Percentiles rank a stretch among this genome's conserved stretches.
Evolutionary conservation across 2,329 filamentous ascomycete species (phyloP).

Genomic region (Diaporthe helianthi): DNA sequence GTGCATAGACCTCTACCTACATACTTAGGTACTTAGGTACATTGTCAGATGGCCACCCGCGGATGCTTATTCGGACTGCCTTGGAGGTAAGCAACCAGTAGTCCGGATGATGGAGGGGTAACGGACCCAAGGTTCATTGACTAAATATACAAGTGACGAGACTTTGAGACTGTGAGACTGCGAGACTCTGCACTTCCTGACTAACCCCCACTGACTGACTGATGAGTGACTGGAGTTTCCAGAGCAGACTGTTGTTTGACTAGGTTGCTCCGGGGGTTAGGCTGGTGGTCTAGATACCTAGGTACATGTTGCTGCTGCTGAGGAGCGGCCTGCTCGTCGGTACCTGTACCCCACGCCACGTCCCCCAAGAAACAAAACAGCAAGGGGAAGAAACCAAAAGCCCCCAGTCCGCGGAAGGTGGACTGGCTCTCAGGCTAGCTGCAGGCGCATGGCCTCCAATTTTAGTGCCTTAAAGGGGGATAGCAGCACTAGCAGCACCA

Average conservation of each 20-base stretch:
- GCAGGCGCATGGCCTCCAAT: slow-evolving; percentile 25
- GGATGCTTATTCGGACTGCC: not conserved
- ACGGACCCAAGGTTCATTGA: not conserved
- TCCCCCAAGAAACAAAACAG: slow-evolving; percentile 17
- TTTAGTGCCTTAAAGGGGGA: slow-evolving; percentile 25
- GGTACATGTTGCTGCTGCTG: not conserved
- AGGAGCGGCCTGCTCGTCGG: not conserved
- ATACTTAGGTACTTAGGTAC: no score
- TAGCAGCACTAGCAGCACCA: slow-evolving; percentile 22
- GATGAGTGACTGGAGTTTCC: not conserved
- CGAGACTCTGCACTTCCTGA: not conserved
- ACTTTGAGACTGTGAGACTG: not conserved
- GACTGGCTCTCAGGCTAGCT: slow-evolving; percentile 25
- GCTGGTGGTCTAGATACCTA: slow-evolving; percentile 10
- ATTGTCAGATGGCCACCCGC: not conserved
- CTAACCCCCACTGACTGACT: not conserved
- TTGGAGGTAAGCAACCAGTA: not conserved
- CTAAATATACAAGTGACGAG: not conserved
- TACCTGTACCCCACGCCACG: slow-evolving; percentile 1
- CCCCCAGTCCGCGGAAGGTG: slow-evolving; percentile 12
- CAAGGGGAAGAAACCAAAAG: slow-evolving; percentile 13
- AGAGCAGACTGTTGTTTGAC: slow-evolving; percentile 17
- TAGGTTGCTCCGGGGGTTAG: not conserved
- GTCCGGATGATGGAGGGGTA: not conserved
- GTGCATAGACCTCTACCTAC: not conserved